These are phyloP conservation scores for Boletellus sp. DNA, from an alignment of 768 basidiomycete species.

Conservation along the genomic window DNA sequence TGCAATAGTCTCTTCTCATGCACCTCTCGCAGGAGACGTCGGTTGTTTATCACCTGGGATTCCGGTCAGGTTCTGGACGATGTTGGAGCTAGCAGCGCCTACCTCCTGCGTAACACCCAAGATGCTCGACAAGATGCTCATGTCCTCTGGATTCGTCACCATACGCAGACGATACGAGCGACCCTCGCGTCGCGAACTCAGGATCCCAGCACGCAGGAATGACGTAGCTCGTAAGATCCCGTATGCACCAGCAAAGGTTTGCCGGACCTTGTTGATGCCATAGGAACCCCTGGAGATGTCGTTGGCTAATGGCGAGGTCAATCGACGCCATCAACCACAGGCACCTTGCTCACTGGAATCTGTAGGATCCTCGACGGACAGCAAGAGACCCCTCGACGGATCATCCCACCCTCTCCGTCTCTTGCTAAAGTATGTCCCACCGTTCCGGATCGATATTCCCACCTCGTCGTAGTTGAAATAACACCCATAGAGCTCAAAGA, in stretches of 20 bases:
- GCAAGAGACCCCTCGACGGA: constrained; percentile 47
- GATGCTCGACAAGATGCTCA: constrained; percentile 77
- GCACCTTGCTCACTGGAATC: constrained; percentile 65
- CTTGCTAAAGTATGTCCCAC: constrained; percentile 89
- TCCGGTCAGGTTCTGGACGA: constrained; percentile 1
- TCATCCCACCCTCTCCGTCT: constrained; percentile 77
- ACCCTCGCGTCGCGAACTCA: constrained; percentile 53
- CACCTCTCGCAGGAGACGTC: constrained; percentile 64
- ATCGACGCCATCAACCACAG: neutral
- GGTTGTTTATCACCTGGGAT: constrained; percentile 67
- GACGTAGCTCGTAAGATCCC: constrained; percentile 74
- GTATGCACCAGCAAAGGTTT: constrained; percentile 79
- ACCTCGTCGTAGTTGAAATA: constrained; percentile 90
- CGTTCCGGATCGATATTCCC: constrained; percentile 83
- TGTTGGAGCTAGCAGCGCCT: constrained; percentile 14
- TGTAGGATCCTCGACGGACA: constrained; percentile 93
- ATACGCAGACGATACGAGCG: constrained; percentile 44
- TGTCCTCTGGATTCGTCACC: constrained; percentile 50
- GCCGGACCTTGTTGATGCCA: constrained; percentile 75
- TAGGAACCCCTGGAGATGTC: constrained; percentile 91
- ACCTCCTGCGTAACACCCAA: constrained; percentile 86
- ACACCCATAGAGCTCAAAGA: constrained; percentile 92
- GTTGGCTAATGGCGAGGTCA: constrained; percentile 55
- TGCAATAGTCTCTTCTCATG: constrained; percentile 61
- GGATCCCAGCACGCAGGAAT: constrained; percentile 58